Base-by-base conservation (phyloP, 2,329 filamentous ascomycete genomes). In the Chaetomium globosum region DNA sequence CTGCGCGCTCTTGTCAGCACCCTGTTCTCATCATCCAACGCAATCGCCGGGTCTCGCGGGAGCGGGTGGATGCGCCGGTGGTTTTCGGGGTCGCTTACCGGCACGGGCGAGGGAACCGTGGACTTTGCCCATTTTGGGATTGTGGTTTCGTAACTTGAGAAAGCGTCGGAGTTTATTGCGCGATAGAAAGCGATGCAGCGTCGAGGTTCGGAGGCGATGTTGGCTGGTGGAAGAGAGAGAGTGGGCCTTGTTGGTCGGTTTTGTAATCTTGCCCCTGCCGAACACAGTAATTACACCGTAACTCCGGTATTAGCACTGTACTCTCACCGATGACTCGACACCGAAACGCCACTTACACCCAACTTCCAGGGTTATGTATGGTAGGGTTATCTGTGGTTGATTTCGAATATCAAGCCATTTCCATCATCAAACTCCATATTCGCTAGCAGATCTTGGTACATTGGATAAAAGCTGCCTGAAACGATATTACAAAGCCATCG, bases 81-180 rank as follows among this genome's bases (percentile, higher is more conserved):
- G 26, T 49, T 10, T 49, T 10, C 19, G 26, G 19, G 39, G 61
- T 26, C 26, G 53, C 78, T 64, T 81, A 81, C 81, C 81, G 74
- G 91, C 92, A 92, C 92, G 91, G 81, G 91, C 91, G 83, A 95
- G 90, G 80, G 91, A 95, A 81, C 91, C 91, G 89, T 94, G 91
- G 82, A 94, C 91, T 85, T 94, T 94, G 85, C 91, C 91, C 91
- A 94, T 93, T 16, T 67, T 68, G 60, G 63, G 62, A 30, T 39
- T 28, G 21, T 31, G n/a, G 4, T 43, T 26, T 52, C 12, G 28
- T 93, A 93, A 23, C 16, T 65, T 63, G 58, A 65, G 46, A 13
- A 28, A 51, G n/a, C 4, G 59, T 54, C 10, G 31, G 23, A 12
- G 48, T 39, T 48, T 51, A 39, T 48, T 55, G 61, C 23, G 26